Evolutionary conservation across 345 rosid species (phyloP).

Genomic region (Moringa oleifera): DNA sequence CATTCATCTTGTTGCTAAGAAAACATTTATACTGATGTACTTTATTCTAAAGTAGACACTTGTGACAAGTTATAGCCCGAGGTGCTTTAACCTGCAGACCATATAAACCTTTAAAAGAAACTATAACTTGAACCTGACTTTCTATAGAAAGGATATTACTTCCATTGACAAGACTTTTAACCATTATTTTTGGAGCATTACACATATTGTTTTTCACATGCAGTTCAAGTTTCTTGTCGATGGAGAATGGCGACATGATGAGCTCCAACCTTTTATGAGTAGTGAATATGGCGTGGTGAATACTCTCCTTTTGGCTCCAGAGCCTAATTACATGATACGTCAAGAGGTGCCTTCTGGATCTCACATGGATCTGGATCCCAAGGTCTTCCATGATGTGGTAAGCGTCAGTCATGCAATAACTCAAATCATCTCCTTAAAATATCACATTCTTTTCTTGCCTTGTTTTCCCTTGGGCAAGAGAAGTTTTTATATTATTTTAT

Average conservation of each 20-base stretch:
- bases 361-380: constrained; percentile 52
- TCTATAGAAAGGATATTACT: background rate
- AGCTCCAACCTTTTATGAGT: constrained; percentile 36
- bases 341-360: constrained; percentile 29
- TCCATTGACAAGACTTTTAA: too few species aligned
- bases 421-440: background rate
- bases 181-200: background rate
- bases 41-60: background rate
- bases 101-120: background rate
- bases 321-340: constrained; percentile 26
- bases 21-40: background rate
- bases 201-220: constrained; percentile 12
- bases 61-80: background rate
- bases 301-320: constrained; percentile 43
- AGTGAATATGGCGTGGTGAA: constrained; percentile 59
- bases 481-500: too few species aligned
- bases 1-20: background rate
- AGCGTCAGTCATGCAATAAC: constrained; percentile 6
- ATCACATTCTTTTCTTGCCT: background rate
- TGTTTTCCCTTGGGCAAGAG: background rate
- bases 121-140: background rate
- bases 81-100: background rate
- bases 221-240: constrained; percentile 71
- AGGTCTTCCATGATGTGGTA: constrained; percentile 39
- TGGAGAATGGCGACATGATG: constrained; percentile 70